Evolutionary conservation across 345 rosid genomes (phyloP).

Genomic region (Populus pruinosa): DNA sequence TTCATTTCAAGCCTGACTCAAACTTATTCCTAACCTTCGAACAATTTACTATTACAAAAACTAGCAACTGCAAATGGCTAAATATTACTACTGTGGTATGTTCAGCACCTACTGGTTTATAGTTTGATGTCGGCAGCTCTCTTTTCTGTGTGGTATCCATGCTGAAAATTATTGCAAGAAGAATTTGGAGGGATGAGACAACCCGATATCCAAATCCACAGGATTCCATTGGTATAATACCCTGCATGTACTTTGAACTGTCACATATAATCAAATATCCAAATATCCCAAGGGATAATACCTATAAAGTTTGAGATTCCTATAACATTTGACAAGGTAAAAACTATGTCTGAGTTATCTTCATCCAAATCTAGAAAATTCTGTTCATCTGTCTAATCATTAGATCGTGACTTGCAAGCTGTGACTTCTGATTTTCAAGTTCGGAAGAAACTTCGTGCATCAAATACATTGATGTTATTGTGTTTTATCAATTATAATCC

Average conservation of each 20-base stretch:
- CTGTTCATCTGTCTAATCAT: neutral
- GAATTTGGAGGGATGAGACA: constrained; percentile 65
- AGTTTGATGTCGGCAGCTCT: constrained; percentile 23
- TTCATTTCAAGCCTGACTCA: neutral
- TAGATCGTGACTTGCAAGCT: neutral
- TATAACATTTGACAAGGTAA: neutral
- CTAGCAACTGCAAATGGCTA: neutral
- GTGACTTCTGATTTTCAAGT: neutral
- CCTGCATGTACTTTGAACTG: constrained; percentile 30
- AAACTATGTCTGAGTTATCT: neutral
- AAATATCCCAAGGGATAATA: neutral
- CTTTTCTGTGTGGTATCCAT: constrained; percentile 52
- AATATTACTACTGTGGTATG: neutral
- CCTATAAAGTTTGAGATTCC: neutral
- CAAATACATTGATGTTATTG: no score
- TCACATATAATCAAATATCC: no score
- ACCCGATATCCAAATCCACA: constrained; percentile 73
- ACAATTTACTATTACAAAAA: neutral
- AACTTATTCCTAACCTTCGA: neutral
- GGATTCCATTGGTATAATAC: constrained; percentile 51
- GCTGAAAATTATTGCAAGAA: constrained; percentile 60
- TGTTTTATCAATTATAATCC: no score
- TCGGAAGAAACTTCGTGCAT: no score
- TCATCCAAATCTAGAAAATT: neutral
- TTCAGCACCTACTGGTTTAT: constrained; percentile 34